These are phyloP conservation scores for Vanderwaltozyma polyspora DNA, from an alignment of 805 yeast species.

Conservation along the genomic window DNA sequence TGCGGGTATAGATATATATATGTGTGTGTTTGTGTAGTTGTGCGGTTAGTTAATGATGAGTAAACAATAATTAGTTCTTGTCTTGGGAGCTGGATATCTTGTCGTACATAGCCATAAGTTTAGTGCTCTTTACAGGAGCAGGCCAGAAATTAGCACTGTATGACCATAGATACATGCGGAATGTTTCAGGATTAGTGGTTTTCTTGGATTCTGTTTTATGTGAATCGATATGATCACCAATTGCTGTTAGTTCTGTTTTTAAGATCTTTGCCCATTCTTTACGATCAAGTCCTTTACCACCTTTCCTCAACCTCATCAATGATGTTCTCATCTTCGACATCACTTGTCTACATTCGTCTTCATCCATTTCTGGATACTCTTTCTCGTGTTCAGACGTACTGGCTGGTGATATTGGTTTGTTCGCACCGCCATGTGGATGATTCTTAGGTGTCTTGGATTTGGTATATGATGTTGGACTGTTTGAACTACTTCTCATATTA, in stretches of 20 bases:
- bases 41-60: background rate
- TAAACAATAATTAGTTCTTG: background rate
- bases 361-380: conserved; percentile 72
- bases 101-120: conserved; percentile 66
- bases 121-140: conserved; percentile 60
- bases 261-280: conserved; percentile 63
- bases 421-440: conserved; percentile 7
- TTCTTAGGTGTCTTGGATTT: conserved; percentile 17
- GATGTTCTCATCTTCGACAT: conserved; percentile 60
- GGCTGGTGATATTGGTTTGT: conserved; percentile 18
- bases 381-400: conserved; percentile 17
- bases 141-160: conserved; percentile 86
- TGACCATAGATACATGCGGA: conserved; percentile 66
- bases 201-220: conserved; percentile 22
- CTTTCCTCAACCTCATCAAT: conserved; percentile 53
- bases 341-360: conserved; percentile 45
- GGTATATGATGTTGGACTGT: conserved; percentile 7
- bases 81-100: conserved; percentile 29
- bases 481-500: conserved; percentile 1
- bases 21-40: background rate
- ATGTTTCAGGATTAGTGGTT: conserved; percentile 29
- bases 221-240: conserved; percentile 58
- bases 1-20: too few relatives aligned
- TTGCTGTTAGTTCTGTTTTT: conserved; percentile 50
- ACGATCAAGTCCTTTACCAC: conserved; percentile 59